Evolutionary conservation across 2,329 filamentous ascomycete genomes (phyloP).

Genomic region (Hymenoscyphus infarciens): DNA sequence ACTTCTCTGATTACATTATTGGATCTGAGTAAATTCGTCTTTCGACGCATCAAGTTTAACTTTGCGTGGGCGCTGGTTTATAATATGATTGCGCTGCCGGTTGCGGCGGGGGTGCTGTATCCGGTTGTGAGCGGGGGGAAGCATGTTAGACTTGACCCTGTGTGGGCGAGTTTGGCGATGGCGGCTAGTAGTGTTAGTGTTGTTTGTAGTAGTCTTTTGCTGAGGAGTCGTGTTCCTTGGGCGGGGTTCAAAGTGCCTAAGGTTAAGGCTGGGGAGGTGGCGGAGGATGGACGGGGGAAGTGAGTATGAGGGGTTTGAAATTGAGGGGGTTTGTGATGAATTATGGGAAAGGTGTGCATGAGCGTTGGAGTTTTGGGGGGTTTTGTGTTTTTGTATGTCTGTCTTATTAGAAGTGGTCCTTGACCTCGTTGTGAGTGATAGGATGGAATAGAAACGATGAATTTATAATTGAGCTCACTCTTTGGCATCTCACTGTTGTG

Average conservation of each 20-base stretch:
- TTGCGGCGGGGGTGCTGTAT: conserved; percentile 64
- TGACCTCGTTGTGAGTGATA: no score
- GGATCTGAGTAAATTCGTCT: conserved; percentile 56
- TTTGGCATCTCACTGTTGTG: no score
- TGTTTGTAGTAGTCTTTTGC: conserved; percentile 71
- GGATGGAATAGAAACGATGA: no score
- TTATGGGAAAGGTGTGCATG: no score
- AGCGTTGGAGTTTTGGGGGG: no score
- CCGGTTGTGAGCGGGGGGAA: conserved; percentile 47
- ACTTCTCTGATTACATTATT: conserved; percentile 57
- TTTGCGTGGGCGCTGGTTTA: conserved; percentile 67
- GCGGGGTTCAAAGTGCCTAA: conserved; percentile 35
- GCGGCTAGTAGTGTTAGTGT: conserved; percentile 88
- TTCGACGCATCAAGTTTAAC: conserved; percentile 63
- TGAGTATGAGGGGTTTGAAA: no score
- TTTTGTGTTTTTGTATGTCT: no score
- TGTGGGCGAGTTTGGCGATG: conserved; percentile 91
- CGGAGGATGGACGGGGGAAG: not conserved
- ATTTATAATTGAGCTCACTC: no score
- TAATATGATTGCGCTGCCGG: conserved; percentile 60
- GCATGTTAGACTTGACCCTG: conserved; percentile 67
- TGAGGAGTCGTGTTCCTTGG: conserved; percentile 45
- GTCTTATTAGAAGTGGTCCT: no score
- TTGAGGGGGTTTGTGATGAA: no score
- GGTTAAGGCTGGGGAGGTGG: not conserved